Evolutionary conservation across 441 rosid genomes (phyloP).

Genomic region (Pelargonium australe): DNA sequence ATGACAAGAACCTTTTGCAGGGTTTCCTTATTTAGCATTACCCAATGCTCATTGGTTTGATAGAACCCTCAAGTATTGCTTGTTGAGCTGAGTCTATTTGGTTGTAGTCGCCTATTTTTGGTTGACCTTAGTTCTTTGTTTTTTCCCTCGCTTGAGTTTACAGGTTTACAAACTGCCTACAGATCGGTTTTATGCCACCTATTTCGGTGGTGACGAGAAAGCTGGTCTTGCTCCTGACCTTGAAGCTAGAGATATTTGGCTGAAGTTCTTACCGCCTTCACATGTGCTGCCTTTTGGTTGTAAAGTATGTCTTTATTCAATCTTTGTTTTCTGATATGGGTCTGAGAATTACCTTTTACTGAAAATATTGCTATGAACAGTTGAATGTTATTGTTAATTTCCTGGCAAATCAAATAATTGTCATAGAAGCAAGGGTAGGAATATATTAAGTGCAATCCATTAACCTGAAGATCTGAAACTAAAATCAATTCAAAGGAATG

Average conservation of each 20-base stretch:
- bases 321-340: not conserved
- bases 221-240: conserved; percentile 79
- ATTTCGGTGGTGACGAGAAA: conserved; percentile 93
- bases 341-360: too few relatives aligned
- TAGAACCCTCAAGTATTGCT: too few relatives aligned
- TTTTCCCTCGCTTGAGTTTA: too few relatives aligned
- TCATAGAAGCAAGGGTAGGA: not conserved
- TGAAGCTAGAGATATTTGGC: conserved; percentile 87
- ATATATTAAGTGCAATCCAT: not conserved
- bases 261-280: conserved; percentile 62
- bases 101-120: too few relatives aligned
- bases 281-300: conserved; percentile 91
- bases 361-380: too few relatives aligned
- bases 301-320: conserved; percentile 40
- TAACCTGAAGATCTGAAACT: not conserved
- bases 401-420: not conserved
- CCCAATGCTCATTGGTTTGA: too few relatives aligned
- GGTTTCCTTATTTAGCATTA: too few relatives aligned
- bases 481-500: not conserved
- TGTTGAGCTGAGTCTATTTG: too few relatives aligned
- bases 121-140: too few relatives aligned
- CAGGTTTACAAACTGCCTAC: conserved; percentile 76
- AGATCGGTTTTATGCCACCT: conserved; percentile 85
- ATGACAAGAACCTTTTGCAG: too few relatives aligned
- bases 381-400: not conserved